phyloP scores from a whole-genome alignment of 192 early-diverging fungal species.

The Coemansia sp. region DNA sequence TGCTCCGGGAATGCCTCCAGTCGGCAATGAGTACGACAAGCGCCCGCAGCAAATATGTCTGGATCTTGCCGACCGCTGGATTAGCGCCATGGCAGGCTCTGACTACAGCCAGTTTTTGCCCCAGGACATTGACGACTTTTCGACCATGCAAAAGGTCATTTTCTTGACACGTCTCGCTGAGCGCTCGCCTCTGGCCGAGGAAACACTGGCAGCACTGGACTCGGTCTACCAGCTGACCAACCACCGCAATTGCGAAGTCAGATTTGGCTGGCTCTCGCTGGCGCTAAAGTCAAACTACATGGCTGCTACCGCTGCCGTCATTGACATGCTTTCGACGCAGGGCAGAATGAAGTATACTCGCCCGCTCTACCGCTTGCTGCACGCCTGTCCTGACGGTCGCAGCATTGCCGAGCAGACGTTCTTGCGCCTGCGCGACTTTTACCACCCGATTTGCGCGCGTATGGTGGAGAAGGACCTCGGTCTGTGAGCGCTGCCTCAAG shows the following conservation, averaged over 20 bases:
- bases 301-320: constrained; percentile 74
- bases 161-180: constrained; percentile 81
- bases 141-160: constrained; percentile 78
- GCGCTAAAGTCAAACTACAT: constrained; percentile 79
- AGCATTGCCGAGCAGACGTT: constrained; percentile 83
- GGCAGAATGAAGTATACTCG: constrained; percentile 95
- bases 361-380: constrained; percentile 78
- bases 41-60: constrained; percentile 81
- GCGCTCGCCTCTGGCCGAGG: constrained; percentile 62
- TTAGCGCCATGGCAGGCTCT: constrained; percentile 58
- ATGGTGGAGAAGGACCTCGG: constrained; percentile 92
- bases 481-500: constrained; percentile 30
- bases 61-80: constrained; percentile 79
- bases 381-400: constrained; percentile 69
- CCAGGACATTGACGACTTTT: constrained; percentile 70
- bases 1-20: constrained; percentile 88
- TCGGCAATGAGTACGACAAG: constrained; percentile 82
- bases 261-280: constrained; percentile 87
- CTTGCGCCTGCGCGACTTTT: constrained; percentile 73
- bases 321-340: constrained; percentile 80
- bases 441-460: constrained; percentile 91
- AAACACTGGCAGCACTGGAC: constrained; percentile 70
- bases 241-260: constrained; percentile 83
- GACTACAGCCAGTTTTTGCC: constrained; percentile 62
- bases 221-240: constrained; percentile 68